Evolutionary conservation across 2,329 filamentous ascomycete species (phyloP).

Genomic region (Scedosporium boydii): DNA sequence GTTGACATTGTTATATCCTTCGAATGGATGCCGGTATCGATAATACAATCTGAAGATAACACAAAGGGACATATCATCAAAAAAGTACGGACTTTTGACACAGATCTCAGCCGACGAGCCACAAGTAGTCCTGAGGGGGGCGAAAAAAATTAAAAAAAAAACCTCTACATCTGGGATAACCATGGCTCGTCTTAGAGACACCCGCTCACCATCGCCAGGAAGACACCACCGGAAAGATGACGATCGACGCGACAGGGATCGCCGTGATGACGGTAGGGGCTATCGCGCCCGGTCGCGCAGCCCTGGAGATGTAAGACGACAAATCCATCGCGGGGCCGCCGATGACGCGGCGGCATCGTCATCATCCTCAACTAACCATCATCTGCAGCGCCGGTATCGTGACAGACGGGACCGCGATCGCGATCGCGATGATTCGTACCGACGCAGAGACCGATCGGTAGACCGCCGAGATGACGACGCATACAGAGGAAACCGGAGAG

Average conservation of each 20-base stretch:
- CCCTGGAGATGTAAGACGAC: conserved; percentile 45
- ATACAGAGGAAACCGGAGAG: conserved; percentile 44
- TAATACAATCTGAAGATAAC: background rate
- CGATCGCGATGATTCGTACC: conserved; percentile 41
- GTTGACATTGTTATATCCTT: too few relatives aligned
- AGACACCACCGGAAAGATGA: conserved; percentile 43
- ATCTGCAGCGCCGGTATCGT: conserved; percentile 47
- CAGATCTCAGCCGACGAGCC: conserved; percentile 5
- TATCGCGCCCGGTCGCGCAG: conserved; percentile 54
- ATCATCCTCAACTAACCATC: conserved; percentile 30
- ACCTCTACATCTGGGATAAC: conserved; percentile 1
- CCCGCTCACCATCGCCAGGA: conserved; percentile 69
- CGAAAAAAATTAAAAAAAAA: background rate
- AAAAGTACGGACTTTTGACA: conserved; percentile 11
- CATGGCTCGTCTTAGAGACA: conserved; percentile 58
- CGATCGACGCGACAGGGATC: conserved; percentile 45
- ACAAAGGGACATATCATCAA: background rate
- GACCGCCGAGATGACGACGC: conserved; percentile 57
- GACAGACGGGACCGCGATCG: conserved; percentile 34
- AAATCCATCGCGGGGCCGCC: conserved; percentile 6
- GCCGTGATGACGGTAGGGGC: conserved; percentile 39
- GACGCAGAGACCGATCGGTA: conserved; percentile 61
- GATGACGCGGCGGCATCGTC: conserved; percentile 7
- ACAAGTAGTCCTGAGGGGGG: background rate
- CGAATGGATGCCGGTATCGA: background rate